A percentile compares a stretch with the other conserved stretches of the same genome.
phyloP scores from a whole-genome alignment of 2,329 filamentous ascomycete species.

The Trichoderma sp. region DNA sequence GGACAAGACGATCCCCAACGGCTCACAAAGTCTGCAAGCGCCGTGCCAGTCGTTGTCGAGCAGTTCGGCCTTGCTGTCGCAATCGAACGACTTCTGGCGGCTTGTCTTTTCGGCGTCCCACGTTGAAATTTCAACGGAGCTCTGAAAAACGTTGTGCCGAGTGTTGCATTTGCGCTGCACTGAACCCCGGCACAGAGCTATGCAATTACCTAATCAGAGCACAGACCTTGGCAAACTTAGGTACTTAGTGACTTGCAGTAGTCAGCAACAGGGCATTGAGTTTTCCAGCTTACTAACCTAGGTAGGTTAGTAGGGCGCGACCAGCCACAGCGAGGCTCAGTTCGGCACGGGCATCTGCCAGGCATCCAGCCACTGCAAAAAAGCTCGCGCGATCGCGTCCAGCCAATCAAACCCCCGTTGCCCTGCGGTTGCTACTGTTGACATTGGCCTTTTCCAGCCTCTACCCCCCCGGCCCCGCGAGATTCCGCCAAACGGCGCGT shows the following conservation, averaged over 20 bases:
- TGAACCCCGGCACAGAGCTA: background rate
- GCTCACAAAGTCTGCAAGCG: slow-evolving; percentile 3
- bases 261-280: background rate
- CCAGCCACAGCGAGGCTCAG: slow-evolving; percentile 11
- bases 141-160: slow-evolving; percentile 29
- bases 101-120: slow-evolving; percentile 6
- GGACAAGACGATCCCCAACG: background rate
- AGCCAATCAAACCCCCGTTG: slow-evolving; percentile 53
- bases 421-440: slow-evolving; percentile 55
- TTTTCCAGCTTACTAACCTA: background rate
- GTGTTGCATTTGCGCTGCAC: no score
- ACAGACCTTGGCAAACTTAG: background rate
- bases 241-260: no score
- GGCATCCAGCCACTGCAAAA: slow-evolving; percentile 16
- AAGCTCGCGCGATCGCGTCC: slow-evolving; percentile 21
- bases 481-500: slow-evolving; percentile 24
- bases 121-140: slow-evolving; percentile 29
- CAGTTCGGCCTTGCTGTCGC: background rate
- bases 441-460: slow-evolving; percentile 29
- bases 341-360: background rate
- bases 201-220: background rate
- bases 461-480: slow-evolving; percentile 25
- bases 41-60: slow-evolving; percentile 3
- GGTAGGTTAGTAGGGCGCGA: background rate
- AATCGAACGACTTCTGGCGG: background rate